These are phyloP conservation scores for Saturnispora quitensis DNA, from an alignment of 805 yeast species.

Conservation along the genomic window DNA sequence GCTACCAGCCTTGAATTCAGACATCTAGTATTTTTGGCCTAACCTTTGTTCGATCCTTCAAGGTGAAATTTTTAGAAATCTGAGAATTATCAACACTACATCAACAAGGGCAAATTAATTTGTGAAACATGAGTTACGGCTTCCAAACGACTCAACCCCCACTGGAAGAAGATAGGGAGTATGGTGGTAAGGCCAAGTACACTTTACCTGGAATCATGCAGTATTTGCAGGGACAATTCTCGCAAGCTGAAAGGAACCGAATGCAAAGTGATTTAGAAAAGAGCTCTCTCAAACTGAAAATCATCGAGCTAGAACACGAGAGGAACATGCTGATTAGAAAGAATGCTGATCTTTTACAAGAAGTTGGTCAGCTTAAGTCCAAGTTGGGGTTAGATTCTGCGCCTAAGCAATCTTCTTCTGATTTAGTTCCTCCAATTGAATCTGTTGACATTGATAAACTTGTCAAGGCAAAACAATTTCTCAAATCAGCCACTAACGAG, in stretches of 20 bases:
- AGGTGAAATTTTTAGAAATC: neutral
- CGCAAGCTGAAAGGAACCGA: conserved; percentile 35
- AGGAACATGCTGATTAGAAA: conserved; percentile 34
- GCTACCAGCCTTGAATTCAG: neutral
- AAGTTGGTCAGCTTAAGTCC: conserved; percentile 31
- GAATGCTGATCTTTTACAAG: conserved; percentile 33
- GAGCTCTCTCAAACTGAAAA: conserved; percentile 39
- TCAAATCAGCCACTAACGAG: conserved; percentile 29
- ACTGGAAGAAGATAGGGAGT: neutral
- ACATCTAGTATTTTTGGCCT: neutral
- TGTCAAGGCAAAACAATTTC: conserved; percentile 26
- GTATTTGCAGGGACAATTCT: conserved; percentile 50
- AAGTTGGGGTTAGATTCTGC: neutral
- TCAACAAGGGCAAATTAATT: neutral
- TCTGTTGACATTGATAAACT: conserved; percentile 23
- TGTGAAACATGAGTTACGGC: neutral
- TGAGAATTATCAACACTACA: neutral
- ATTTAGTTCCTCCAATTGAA: conserved; percentile 8
- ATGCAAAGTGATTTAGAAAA: conserved; percentile 46
- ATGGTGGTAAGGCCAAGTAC: conserved; percentile 16
- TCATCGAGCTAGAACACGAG: conserved; percentile 45
- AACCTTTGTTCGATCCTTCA: neutral
- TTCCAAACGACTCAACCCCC: neutral
- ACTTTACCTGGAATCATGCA: conserved; percentile 54
- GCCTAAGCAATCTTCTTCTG: neutral